Conservation (phyloP, 2,329 filamentous ascomycete species). For the Ceratocystiopsis brevicomis region DNA sequence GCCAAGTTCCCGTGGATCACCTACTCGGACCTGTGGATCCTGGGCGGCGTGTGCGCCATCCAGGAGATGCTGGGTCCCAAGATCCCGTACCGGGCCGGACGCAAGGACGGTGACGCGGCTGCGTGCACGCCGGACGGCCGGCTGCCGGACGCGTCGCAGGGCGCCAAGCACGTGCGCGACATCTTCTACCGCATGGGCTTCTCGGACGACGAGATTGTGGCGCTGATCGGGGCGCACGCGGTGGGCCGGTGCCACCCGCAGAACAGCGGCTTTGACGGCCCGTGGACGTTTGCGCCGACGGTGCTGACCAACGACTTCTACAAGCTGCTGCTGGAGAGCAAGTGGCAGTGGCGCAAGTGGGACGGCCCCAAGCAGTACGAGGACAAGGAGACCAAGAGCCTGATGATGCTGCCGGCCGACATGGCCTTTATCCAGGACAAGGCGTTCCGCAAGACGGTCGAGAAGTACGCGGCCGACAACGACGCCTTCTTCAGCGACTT, state of each 20-base stretch:
- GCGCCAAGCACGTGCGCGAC: conserved; percentile 61
- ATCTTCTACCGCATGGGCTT: conserved; percentile 98
- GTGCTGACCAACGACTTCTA: conserved; percentile 91
- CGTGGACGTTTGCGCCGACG: conserved; percentile 84
- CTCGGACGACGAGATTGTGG: conserved; percentile 91
- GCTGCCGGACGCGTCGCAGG: conserved; percentile 52
- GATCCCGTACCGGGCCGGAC: conserved; percentile 78
- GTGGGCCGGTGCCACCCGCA: conserved; percentile 75
- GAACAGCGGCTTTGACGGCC: conserved; percentile 72
- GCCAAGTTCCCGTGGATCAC: conserved; percentile 84
- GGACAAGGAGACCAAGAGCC: conserved; percentile 65
- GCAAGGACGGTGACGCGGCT: conserved; percentile 55
- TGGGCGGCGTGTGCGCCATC: conserved; percentile 66
- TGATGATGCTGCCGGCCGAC: conserved; percentile 97
- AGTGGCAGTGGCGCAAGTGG: conserved; percentile 87
- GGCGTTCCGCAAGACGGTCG: conserved; percentile 59
- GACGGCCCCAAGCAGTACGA: conserved; percentile 79
- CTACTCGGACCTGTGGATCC: conserved; percentile 94
- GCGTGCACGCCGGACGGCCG: conserved; percentile 91
- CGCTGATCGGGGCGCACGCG: conserved; percentile 67
- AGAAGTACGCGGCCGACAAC: conserved; percentile 82
- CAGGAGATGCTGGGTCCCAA: conserved; percentile 88
- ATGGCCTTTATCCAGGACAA: conserved; percentile 78
- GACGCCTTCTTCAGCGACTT: conserved; percentile 91
- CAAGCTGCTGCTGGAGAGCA: conserved; percentile 71